These are phyloP conservation scores for Galerina sulciceps DNA, from an alignment of 768 basidiomycete species.

Conservation along the genomic window DNA sequence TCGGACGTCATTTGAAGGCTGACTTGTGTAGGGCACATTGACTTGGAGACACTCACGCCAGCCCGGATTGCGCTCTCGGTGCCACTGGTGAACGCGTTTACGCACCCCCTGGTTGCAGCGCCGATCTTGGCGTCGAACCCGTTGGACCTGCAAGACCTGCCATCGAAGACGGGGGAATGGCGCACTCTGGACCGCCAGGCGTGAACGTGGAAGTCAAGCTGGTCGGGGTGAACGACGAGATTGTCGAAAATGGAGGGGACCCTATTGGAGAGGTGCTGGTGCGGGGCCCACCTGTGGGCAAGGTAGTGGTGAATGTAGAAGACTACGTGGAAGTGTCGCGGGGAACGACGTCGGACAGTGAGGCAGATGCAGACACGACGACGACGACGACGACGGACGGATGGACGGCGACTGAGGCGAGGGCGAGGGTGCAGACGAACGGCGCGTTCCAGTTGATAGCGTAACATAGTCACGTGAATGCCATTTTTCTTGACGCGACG, in stretches of 20 bases:
- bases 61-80: slow-evolving; percentile 78
- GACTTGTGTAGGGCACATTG: slow-evolving; percentile 47
- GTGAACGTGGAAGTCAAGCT: slow-evolving; percentile 86
- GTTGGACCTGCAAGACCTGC: slow-evolving; percentile 82
- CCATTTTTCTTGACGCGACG: slow-evolving; percentile 12
- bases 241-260: slow-evolving; percentile 67
- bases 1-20: slow-evolving; percentile 2
- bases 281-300: slow-evolving; percentile 77
- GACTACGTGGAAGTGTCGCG: slow-evolving; percentile 42
- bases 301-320: slow-evolving; percentile 44
- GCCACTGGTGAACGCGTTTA: slow-evolving; percentile 69
- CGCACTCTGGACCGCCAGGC: slow-evolving; percentile 78
- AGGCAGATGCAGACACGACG: not conserved
- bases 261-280: slow-evolving; percentile 65
- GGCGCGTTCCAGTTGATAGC: slow-evolving; percentile 55
- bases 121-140: slow-evolving; percentile 85
- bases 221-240: slow-evolving; percentile 65
- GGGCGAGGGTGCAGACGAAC: slow-evolving; percentile 57
- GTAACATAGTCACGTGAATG: not conserved
- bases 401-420: slow-evolving; percentile 29
- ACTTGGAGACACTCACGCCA: slow-evolving; percentile 54
- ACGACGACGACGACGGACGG: slow-evolving; percentile 19
- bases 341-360: not conserved
- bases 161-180: slow-evolving; percentile 28
- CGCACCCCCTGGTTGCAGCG: slow-evolving; percentile 67